phyloP scores from a whole-genome alignment of 768 basidiomycete species.

The Boletus rufocinnamomeus region DNA sequence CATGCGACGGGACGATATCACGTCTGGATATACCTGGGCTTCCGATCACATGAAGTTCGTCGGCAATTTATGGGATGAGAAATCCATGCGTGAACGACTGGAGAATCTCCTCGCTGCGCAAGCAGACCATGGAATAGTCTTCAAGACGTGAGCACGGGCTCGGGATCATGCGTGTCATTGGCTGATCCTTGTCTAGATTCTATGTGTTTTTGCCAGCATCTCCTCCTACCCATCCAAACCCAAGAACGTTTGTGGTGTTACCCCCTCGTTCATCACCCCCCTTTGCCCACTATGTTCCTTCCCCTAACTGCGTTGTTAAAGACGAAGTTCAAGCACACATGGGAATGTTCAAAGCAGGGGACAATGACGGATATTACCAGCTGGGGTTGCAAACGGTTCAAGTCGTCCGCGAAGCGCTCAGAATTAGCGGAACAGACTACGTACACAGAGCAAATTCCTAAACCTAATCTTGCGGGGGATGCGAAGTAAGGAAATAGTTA shows the following conservation, averaged over 20 bases:
- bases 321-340: constrained; percentile 88
- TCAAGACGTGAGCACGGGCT: constrained; percentile 61
- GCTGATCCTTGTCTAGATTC: constrained; percentile 50
- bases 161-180: not conserved
- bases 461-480: not conserved
- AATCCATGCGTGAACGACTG: constrained; percentile 58
- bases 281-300: constrained; percentile 58
- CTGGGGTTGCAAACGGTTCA: constrained; percentile 70
- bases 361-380: constrained; percentile 90
- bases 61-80: constrained; percentile 81
- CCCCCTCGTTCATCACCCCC: constrained; percentile 54
- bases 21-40: constrained; percentile 69
- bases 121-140: constrained; percentile 61
- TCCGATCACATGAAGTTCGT: constrained; percentile 91
- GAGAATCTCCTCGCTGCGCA: constrained; percentile 63
- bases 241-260: constrained; percentile 78
- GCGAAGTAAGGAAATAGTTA: constrained; percentile 1
- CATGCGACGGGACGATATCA: constrained; percentile 75
- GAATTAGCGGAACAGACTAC: constrained; percentile 10
- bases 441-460: not conserved
- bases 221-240: constrained; percentile 52
- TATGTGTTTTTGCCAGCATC: constrained; percentile 77
- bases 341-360: constrained; percentile 79
- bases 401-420: constrained; percentile 59
- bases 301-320: constrained; percentile 62